phyloP scores from a whole-genome alignment of 306 rosid species.

The Amphicarpaea edgeworthii region DNA sequence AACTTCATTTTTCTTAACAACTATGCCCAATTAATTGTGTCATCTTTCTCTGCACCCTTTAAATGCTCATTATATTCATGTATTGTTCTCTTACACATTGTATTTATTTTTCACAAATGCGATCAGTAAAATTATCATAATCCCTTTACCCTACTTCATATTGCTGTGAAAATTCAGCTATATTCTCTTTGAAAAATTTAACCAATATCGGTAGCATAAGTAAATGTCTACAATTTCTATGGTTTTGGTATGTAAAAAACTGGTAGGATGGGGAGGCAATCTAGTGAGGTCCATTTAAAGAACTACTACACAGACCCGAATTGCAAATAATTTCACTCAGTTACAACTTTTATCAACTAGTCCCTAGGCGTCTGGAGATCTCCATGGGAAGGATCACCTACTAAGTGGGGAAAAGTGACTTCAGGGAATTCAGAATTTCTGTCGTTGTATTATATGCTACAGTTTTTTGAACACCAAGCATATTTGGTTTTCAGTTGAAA shows the following conservation, averaged over 20 bases:
- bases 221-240: neutral
- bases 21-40: neutral
- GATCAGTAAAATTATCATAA: neutral
- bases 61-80: neutral
- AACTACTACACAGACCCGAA: no score
- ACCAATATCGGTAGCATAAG: conserved; percentile 2
- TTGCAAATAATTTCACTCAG: no score
- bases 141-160: neutral
- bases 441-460: neutral
- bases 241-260: neutral
- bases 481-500: no score
- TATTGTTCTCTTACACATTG: neutral
- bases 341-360: no score
- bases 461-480: neutral
- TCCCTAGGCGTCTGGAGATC: no score
- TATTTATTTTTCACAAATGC: neutral
- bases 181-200: neutral
- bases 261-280: no score
- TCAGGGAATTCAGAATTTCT: neutral
- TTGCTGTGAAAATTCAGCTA: neutral
- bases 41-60: conserved; percentile 12
- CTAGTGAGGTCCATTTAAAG: no score
- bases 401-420: no score
- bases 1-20: neutral
- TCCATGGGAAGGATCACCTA: no score